Evolutionary conservation across 768 basidiomycete species (phyloP).

Genomic region (Tephrocybe sp.): DNA sequence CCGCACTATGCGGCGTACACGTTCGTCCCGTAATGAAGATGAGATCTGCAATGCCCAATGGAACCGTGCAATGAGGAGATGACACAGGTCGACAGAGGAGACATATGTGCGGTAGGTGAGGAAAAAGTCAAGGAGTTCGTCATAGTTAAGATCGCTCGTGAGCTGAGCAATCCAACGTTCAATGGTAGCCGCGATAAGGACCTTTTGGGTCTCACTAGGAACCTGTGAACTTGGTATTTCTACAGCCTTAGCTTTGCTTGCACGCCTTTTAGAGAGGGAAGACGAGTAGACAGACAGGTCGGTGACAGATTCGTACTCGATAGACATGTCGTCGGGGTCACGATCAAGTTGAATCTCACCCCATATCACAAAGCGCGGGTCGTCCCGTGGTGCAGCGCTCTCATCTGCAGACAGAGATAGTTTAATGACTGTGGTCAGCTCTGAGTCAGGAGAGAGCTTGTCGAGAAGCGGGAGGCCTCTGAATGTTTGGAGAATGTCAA

Average conservation of each 20-base stretch:
- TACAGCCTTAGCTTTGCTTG: slow-evolving; percentile 30
- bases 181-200: slow-evolving; percentile 87
- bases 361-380: slow-evolving; percentile 93
- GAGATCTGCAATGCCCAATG: slow-evolving; percentile 77
- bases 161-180: slow-evolving; percentile 93
- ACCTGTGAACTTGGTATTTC: slow-evolving; percentile 24
- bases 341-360: slow-evolving; percentile 50
- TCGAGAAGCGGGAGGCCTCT: slow-evolving; percentile 76
- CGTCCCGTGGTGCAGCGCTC: slow-evolving; percentile 74
- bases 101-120: slow-evolving; percentile 90
- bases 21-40: slow-evolving; percentile 58
- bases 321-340: slow-evolving; percentile 31
- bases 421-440: slow-evolving; percentile 69
- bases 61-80: slow-evolving; percentile 83
- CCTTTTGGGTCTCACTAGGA: slow-evolving; percentile 34
- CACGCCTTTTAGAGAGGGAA: slow-evolving; percentile 35
- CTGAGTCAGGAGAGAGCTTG: slow-evolving; percentile 53
- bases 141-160: slow-evolving; percentile 83
- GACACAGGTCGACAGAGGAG: slow-evolving; percentile 73
- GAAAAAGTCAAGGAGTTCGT: slow-evolving; percentile 88
- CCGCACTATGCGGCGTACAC: slow-evolving; percentile 73
- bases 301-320: slow-evolving; percentile 34
- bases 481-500: slow-evolving; percentile 80
- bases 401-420: slow-evolving; percentile 68
- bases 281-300: slow-evolving; percentile 31